Conservation (phyloP, 129 eudicot genomes). For the Erigeron canadensis region DNA sequence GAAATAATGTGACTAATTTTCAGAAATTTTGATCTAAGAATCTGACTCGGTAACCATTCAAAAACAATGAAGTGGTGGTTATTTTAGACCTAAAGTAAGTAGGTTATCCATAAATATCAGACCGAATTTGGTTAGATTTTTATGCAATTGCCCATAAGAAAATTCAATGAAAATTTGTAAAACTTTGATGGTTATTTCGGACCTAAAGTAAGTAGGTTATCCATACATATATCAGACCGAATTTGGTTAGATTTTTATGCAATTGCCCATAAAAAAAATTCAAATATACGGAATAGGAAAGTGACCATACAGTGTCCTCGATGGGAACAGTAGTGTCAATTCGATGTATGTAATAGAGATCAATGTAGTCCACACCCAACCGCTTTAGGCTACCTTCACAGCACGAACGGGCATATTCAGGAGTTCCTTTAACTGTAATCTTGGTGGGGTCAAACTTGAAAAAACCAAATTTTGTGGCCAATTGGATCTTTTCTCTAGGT, state of each 20-base stretch:
- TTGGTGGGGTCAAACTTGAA: slow-evolving; percentile 19
- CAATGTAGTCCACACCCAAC: slow-evolving; percentile 61
- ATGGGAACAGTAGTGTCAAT: slow-evolving; percentile 59
- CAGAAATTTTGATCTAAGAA: too few relatives aligned
- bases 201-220: background rate
- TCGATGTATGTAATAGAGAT: slow-evolving; percentile 58
- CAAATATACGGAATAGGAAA: background rate
- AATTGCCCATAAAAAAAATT: background rate
- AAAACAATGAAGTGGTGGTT: background rate
- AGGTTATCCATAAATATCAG: background rate
- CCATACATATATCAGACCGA: background rate
- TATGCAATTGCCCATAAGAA: background rate
- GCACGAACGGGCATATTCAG: slow-evolving; percentile 54
- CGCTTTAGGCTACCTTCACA: slow-evolving; percentile 68
- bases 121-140: background rate
- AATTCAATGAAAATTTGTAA: background rate
- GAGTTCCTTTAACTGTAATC: slow-evolving; percentile 40
- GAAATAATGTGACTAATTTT: too few relatives aligned
- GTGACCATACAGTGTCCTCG: slow-evolving; percentile 55
- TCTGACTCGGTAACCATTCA: too few relatives aligned
- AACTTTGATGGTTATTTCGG: background rate
- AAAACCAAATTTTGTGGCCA: slow-evolving; percentile 73
- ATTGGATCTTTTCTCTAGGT: slow-evolving; percentile 64
- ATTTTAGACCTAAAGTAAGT: background rate
- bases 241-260: background rate